These are phyloP conservation scores for Apiotrichum veenhuisii DNA, from an alignment of 1,284 basidiomycete species.

Conservation along the genomic window DNA sequence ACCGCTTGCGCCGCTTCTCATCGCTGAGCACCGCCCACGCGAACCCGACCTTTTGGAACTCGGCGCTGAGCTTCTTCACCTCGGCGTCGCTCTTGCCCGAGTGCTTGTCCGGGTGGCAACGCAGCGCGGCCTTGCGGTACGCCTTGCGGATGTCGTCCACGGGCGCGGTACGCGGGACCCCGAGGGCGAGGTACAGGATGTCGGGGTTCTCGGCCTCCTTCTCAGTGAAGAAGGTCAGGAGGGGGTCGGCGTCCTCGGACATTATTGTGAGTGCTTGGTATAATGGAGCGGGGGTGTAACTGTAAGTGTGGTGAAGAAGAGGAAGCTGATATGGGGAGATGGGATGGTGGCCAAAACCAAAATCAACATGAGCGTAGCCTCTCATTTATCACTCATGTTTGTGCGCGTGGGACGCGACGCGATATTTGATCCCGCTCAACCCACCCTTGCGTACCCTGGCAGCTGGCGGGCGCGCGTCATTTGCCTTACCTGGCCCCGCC, in stretches of 20 bases:
- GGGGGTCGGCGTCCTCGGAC: slow-evolving; percentile 64
- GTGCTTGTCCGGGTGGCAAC: slow-evolving; percentile 86
- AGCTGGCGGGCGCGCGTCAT: neutral
- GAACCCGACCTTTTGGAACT: slow-evolving; percentile 87
- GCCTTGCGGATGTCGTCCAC: slow-evolving; percentile 71
- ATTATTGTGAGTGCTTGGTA: slow-evolving; percentile 49
- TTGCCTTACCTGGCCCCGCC: neutral
- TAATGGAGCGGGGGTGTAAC: no score
- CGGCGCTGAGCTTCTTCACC: slow-evolving; percentile 62
- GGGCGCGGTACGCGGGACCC: slow-evolving; percentile 57
- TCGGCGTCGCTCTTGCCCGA: slow-evolving; percentile 58
- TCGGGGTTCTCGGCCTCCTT: slow-evolving; percentile 50
- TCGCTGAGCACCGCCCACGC: slow-evolving; percentile 83
- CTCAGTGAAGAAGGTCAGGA: slow-evolving; percentile 70
- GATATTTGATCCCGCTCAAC: neutral
- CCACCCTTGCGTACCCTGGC: neutral
- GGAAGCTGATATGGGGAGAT: neutral
- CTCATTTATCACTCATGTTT: no score
- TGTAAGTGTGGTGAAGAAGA: neutral
- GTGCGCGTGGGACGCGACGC: neutral
- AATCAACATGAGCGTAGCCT: neutral
- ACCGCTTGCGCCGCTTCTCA: slow-evolving; percentile 62
- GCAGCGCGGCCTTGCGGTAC: slow-evolving; percentile 76
- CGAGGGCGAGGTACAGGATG: slow-evolving; percentile 67
- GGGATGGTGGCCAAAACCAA: neutral